Evolutionary conservation across 2,329 filamentous ascomycete species (phyloP).

Genomic region (Paraphoma sp.): DNA sequence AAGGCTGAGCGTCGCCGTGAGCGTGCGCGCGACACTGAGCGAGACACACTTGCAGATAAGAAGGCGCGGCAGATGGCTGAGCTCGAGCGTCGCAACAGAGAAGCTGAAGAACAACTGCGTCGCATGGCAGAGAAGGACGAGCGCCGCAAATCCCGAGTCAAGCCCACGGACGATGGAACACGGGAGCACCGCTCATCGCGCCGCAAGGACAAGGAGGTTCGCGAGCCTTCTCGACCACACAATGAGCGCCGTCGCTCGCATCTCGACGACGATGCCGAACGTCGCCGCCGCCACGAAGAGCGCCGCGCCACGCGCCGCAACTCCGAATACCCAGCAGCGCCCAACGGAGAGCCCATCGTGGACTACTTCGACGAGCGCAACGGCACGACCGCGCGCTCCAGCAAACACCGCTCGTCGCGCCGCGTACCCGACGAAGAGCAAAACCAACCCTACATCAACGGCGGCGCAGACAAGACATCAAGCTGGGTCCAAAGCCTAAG

Average conservation of each 20-base stretch:
- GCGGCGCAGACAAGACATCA: slow-evolving; percentile 56
- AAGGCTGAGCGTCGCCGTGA: slow-evolving; percentile 47
- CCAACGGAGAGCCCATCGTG: slow-evolving; percentile 46
- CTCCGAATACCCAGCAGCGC: slow-evolving; percentile 37
- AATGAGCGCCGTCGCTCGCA: slow-evolving; percentile 45
- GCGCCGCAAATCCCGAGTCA: slow-evolving; percentile 37
- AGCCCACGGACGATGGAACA: slow-evolving; percentile 38
- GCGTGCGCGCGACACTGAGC: slow-evolving; percentile 45
- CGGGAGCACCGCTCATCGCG: slow-evolving; percentile 44
- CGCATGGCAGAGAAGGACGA: slow-evolving; percentile 49
- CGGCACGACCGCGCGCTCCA: slow-evolving; percentile 17
- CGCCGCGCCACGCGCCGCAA: slow-evolving; percentile 48
- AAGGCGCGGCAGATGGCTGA: slow-evolving; percentile 47
- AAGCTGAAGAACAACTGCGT: slow-evolving; percentile 47
- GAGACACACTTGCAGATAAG: slow-evolving; percentile 42
- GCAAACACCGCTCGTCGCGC: slow-evolving; percentile 37
- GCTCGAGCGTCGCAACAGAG: slow-evolving; percentile 47
- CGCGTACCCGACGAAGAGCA: slow-evolving; percentile 35
- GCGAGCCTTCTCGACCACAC: slow-evolving; percentile 36
- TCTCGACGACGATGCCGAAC: slow-evolving; percentile 45
- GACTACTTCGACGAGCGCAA: slow-evolving; percentile 57
- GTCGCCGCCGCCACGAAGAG: slow-evolving; percentile 52
- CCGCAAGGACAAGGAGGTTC: slow-evolving; percentile 41
- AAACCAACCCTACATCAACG: slow-evolving; percentile 43
- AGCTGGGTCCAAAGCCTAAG: slow-evolving; percentile 57